Conservation (phyloP, 1,284 basidiomycete species). For the Tilletia indica region DNA sequence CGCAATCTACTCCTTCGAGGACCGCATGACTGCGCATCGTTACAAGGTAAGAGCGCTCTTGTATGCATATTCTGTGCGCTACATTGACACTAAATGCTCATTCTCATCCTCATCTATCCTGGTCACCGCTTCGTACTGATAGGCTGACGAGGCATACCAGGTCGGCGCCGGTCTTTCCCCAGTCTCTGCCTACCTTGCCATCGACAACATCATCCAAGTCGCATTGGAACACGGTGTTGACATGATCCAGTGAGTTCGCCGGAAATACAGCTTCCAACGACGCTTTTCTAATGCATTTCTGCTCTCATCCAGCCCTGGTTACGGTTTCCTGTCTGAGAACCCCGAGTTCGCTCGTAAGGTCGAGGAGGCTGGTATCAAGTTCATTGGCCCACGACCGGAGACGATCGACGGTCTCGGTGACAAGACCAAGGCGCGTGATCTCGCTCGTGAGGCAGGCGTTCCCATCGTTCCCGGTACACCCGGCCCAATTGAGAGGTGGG, state of each 20-base stretch:
- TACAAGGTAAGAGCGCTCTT: conserved; percentile 68
- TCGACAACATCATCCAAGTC: conserved; percentile 83
- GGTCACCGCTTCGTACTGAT: conserved; percentile 6
- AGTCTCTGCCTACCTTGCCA: conserved; percentile 92
- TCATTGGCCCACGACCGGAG: conserved; percentile 92
- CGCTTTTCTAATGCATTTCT: not conserved
- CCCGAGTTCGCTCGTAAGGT: conserved; percentile 92
- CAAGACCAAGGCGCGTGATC: conserved; percentile 82
- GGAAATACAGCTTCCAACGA: not conserved
- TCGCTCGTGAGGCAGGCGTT: conserved; percentile 61
- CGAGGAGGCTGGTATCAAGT: conserved; percentile 93
- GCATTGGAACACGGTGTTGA: conserved; percentile 85
- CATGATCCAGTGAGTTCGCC: conserved; percentile 85
- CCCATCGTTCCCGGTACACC: conserved; percentile 98
- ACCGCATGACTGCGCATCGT: conserved; percentile 92
- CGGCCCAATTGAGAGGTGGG: conserved; percentile 80
- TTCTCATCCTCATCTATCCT: too few species aligned
- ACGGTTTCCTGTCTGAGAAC: conserved; percentile 98
- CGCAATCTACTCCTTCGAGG: conserved; percentile 95
- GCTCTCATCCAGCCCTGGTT: conserved; percentile 56
- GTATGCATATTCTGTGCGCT: too few species aligned
- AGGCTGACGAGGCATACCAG: conserved; percentile 98
- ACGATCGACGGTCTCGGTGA: conserved; percentile 97
- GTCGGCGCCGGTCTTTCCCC: conserved; percentile 94
- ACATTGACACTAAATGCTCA: not conserved